phyloP scores from a whole-genome alignment of 345 rosid genomes.

The Pelargonium nanum region DNA sequence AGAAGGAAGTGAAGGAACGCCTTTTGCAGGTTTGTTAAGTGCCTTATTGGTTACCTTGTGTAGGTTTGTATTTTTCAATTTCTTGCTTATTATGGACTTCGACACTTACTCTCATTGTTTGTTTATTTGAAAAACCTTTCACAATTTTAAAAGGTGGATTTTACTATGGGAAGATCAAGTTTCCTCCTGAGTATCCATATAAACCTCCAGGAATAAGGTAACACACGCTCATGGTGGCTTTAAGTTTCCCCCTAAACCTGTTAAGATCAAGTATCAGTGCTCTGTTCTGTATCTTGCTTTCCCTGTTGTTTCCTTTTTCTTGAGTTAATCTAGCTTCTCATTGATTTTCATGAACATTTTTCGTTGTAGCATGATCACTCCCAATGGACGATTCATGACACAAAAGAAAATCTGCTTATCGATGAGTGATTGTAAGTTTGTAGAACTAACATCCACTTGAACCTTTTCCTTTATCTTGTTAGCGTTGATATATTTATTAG shows the following conservation, averaged over 20 bases:
- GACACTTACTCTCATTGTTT: conserved; percentile 5
- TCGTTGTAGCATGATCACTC: conserved; percentile 74
- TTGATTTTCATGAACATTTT: not conserved
- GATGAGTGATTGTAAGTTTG: conserved; percentile 92
- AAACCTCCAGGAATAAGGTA: conserved; percentile 99
- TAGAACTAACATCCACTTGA: not conserved
- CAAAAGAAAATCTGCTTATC: conserved; percentile 97
- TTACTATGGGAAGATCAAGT: conserved; percentile 95
- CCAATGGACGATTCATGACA: conserved; percentile 92
- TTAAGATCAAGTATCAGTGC: not conserved
- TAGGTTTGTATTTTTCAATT: conserved; percentile 7
- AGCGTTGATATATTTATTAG: not conserved
- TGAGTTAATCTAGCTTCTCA: not conserved
- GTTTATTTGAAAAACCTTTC: not conserved
- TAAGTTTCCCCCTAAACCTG: not conserved
- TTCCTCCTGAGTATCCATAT: conserved; percentile 92
- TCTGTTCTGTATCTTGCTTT: conserved; percentile 3
- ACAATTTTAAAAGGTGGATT: conserved; percentile 46
- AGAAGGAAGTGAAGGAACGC: conserved; percentile 95
- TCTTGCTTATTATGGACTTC: conserved; percentile 8
- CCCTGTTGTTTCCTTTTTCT: not conserved
- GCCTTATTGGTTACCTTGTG: not conserved
- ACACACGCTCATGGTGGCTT: conserved; percentile 15
- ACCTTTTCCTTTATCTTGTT: not conserved
- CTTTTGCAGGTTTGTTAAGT: conserved; percentile 68